Base-by-base conservation (phyloP, 2,329 filamentous ascomycete species). In the Colletotrichum paranaense region DNA sequence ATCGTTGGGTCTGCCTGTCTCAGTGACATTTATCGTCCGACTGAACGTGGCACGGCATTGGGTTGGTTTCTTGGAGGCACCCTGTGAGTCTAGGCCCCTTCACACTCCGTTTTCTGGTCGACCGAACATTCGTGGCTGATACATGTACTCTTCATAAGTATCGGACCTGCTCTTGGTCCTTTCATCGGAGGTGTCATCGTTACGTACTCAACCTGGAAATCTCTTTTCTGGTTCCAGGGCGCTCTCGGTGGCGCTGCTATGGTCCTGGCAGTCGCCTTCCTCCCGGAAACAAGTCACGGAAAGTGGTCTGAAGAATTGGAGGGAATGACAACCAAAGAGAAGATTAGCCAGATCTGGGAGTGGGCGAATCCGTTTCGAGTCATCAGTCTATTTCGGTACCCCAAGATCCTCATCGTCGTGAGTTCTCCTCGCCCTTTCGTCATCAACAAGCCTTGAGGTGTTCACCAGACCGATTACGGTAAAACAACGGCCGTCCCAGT, bases 211-310 rank as follows among this genome's bases (percentile, higher is more conserved):
- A 87, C 85, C 22, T 94, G 92, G 92, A 84, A 91, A 35, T 88
- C 89, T 56, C 92, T 94, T 72, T 94, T 94, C 82, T 94, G 91
- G 90, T 84, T 94, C 1, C 91, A 94, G 76, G 87, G 90, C 0
- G 92, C 88, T 0, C 84, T 94, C 1, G 88, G 89, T 0, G 91
- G 87, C 2, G 80, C 87, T 0, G 90, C 89, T 2, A 84, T 87
- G 0, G n/a, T 89, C 0, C 83, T 90, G 3, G 86, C 91, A 32
- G 82, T 90, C 63, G 86, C 91, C 73, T 83, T 93, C 38, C 86
- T 94, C 24, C 92, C 92, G 0, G 92, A 94, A 78, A 94, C 92
- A 0, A 92, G 92, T 66, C 89, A 91, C 70, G 87, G 89, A 72
- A 90, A 88, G 78, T 89, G 89, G 70, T 89, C 89, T 24, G 84